A percentile compares a stretch with the other conserved stretches of the same genome.
Conservation (phyloP, 176 grass and related monocot genomes). For the Bothriochloa decipiens region DNA sequence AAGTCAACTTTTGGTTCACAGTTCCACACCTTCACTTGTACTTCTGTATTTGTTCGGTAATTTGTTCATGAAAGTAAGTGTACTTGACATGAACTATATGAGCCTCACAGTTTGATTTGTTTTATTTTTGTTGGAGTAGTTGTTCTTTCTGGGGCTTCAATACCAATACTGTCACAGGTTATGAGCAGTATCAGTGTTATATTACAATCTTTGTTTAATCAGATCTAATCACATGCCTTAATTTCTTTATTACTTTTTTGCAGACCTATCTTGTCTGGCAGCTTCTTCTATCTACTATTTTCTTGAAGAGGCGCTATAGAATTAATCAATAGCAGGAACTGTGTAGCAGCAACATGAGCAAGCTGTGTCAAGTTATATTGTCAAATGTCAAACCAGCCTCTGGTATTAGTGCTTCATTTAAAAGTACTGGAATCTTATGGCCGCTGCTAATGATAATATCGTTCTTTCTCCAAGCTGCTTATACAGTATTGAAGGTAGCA, state of each 20-base stretch:
- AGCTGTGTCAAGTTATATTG: conserved; percentile 5
- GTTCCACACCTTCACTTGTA: not conserved
- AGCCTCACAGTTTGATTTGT: conserved; percentile 40
- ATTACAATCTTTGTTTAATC: conserved; percentile 26
- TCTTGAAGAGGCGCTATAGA: conserved; percentile 80
- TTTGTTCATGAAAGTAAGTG: not conserved
- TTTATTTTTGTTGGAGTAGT: conserved; percentile 73
- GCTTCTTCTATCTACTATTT: conserved; percentile 85
- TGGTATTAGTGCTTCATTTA: conserved; percentile 66
- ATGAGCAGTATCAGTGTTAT: conserved; percentile 31
- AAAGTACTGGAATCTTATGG: conserved; percentile 85
- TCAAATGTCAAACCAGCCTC: conserved; percentile 47
- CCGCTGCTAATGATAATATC: conserved; percentile 90
- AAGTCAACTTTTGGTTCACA: not conserved
- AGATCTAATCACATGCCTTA: conserved; percentile 34
- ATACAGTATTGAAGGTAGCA: conserved; percentile 91
- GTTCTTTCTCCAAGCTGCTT: conserved; percentile 94
- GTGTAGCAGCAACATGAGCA: not conserved
- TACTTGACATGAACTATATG: conserved; percentile 20
- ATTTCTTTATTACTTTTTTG: conserved; percentile 49
- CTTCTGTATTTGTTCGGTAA: not conserved
- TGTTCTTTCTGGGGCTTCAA: conserved; percentile 96
- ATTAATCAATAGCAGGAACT: conserved; percentile 77
- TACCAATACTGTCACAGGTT: conserved; percentile 98
- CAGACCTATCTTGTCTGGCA: conserved; percentile 98